Conservation (phyloP, 257 asterid genomes). For the Craterostigma plantagineum region DNA sequence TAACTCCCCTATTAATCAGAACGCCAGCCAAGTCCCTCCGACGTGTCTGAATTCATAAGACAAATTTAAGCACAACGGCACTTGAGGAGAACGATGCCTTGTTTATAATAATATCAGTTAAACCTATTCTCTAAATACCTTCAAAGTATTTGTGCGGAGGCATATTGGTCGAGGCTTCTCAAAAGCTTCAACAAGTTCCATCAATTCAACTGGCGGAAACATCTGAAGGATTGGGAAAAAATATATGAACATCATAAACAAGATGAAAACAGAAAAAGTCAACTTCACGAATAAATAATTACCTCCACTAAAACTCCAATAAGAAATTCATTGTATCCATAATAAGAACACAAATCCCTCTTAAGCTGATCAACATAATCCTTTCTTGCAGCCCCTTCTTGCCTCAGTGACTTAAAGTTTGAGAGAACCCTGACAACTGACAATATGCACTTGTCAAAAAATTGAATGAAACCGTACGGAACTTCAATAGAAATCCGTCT, state of each 20-base stretch:
- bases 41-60: conserved; percentile 39
- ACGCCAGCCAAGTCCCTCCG: conserved; percentile 96
- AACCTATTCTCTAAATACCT: conserved; percentile 20
- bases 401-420: conserved; percentile 57
- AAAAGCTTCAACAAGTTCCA: conserved; percentile 90
- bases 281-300: conserved; percentile 5
- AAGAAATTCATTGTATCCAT: conserved; percentile 83
- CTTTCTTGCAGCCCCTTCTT: conserved; percentile 53
- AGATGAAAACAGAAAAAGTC: not conserved
- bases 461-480: too few relatives aligned
- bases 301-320: conserved; percentile 78
- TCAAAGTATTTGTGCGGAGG: conserved; percentile 74
- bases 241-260: not conserved
- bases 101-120: too few relatives aligned
- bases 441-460: conserved; percentile 13
- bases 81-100: not conserved
- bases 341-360: conserved; percentile 52
- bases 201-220: conserved; percentile 75
- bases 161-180: conserved; percentile 91
- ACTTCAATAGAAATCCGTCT: too few relatives aligned
- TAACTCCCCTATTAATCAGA: conserved; percentile 85
- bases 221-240: conserved; percentile 17
- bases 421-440: conserved; percentile 77
- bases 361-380: conserved; percentile 64
- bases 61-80: conserved; percentile 9